Evolutionary conservation across 805 yeast genomes (phyloP).

Genomic region (Candida manassasensis): DNA sequence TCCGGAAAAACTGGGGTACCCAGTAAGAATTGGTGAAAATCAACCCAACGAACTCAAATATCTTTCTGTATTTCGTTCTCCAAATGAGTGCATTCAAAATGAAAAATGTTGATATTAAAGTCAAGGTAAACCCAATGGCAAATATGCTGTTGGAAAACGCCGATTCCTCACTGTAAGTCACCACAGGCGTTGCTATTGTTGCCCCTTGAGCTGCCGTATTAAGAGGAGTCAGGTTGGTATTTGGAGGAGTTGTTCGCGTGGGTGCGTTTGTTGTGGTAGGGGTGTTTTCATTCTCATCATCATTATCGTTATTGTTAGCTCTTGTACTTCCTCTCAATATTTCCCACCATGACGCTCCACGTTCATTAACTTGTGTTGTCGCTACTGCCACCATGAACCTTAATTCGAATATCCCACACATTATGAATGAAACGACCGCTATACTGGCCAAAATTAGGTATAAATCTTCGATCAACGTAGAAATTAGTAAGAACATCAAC

Average conservation of each 20-base stretch:
- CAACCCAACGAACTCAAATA: constrained; percentile 54
- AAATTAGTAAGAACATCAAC: constrained; percentile 54
- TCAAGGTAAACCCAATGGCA: constrained; percentile 22
- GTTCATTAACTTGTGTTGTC: constrained; percentile 68
- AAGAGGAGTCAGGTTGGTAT: constrained; percentile 6
- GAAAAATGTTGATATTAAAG: constrained; percentile 43
- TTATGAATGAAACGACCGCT: constrained; percentile 62
- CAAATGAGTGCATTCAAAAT: constrained; percentile 55
- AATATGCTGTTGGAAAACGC: constrained; percentile 21
- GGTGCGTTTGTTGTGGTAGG: constrained; percentile 5
- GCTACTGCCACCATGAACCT: constrained; percentile 65
- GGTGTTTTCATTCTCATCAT: constrained; percentile 1
- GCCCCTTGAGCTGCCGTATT: constrained; percentile 5
- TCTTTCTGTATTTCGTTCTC: constrained; percentile 52
- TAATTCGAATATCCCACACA: constrained; percentile 71
- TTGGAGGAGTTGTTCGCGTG: constrained; percentile 8
- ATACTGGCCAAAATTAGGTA: constrained; percentile 67
- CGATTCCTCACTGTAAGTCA: constrained; percentile 15
- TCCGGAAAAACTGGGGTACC: constrained; percentile 85
- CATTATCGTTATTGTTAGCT: constrained; percentile 23
- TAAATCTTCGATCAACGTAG: constrained; percentile 50
- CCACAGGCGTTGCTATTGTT: constrained; percentile 9
- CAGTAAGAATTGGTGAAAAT: constrained; percentile 65
- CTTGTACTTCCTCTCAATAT: constrained; percentile 56
- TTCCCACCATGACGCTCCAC: constrained; percentile 61